Percentiles rank a stretch among this genome's conserved stretches.
Conservation (phyloP, 768 basidiomycete genomes). For the Cyclocybe aegerita region DNA sequence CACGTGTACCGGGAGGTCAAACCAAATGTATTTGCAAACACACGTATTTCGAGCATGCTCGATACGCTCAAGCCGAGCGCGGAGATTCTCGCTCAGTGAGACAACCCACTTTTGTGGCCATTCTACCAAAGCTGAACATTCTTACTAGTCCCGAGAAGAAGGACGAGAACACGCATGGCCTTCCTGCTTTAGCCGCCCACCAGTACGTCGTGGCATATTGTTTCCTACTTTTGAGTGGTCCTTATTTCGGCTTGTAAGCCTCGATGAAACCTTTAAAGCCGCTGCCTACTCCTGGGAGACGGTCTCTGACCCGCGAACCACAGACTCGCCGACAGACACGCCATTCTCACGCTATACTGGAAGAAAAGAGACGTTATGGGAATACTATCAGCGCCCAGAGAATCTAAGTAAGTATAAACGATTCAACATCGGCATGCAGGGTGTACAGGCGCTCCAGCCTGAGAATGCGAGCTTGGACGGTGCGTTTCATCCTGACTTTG, state of each 20-base stretch:
- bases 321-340: slow-evolving; percentile 14
- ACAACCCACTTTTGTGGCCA: neutral
- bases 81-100: slow-evolving; percentile 25
- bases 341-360: slow-evolving; percentile 18
- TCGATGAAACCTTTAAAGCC: slow-evolving; percentile 23
- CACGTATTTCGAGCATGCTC: slow-evolving; percentile 29
- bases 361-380: slow-evolving; percentile 16
- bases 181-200: slow-evolving; percentile 24
- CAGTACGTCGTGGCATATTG: slow-evolving; percentile 11
- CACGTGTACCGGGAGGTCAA: slow-evolving; percentile 36
- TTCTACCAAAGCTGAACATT: neutral
- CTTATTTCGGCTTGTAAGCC: slow-evolving; percentile 9
- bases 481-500: slow-evolving; percentile 1
- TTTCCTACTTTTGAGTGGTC: neutral
- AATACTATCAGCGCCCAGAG: slow-evolving; percentile 19
- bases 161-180: slow-evolving; percentile 24
- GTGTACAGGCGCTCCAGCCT: slow-evolving; percentile 16
- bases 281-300: slow-evolving; percentile 26
- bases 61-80: slow-evolving; percentile 28
- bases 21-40: slow-evolving; percentile 35
- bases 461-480: slow-evolving; percentile 17
- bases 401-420: slow-evolving; percentile 24
- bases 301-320: slow-evolving; percentile 19
- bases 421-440: slow-evolving; percentile 25
- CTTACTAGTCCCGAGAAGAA: slow-evolving; percentile 24